Evolutionary conservation across 768 basidiomycete species (phyloP).

Genomic region (Leucosporidium scottii): DNA sequence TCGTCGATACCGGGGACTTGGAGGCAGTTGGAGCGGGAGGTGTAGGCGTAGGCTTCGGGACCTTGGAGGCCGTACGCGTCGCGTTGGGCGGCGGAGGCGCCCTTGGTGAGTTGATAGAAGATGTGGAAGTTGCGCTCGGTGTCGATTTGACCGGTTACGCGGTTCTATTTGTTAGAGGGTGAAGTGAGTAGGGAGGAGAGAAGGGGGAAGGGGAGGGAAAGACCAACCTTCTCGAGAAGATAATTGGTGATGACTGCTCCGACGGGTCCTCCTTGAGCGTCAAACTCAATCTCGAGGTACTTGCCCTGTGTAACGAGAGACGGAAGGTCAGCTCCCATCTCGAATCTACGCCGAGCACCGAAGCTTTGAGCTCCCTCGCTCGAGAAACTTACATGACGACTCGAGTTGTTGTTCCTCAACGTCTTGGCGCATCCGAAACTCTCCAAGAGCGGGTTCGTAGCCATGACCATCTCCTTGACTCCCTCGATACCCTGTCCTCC

Average conservation of each 20-base stretch:
- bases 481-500: slow-evolving; percentile 71
- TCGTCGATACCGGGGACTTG: slow-evolving; percentile 89
- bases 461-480: slow-evolving; percentile 99
- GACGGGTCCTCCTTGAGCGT: slow-evolving; percentile 80
- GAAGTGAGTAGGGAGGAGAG: background rate
- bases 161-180: slow-evolving; percentile 36
- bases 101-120: slow-evolving; percentile 99
- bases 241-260: slow-evolving; percentile 99
- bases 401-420: slow-evolving; percentile 95
- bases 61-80: slow-evolving; percentile 93
- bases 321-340: slow-evolving; percentile 7
- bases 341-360: slow-evolving; percentile 27
- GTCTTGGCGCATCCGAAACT: slow-evolving; percentile 99
- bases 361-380: background rate
- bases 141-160: slow-evolving; percentile 89
- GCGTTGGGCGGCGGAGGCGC: slow-evolving; percentile 77
- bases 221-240: slow-evolving; percentile 84
- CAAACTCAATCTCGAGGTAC: slow-evolving; percentile 99
- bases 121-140: slow-evolving; percentile 97
- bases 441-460: slow-evolving; percentile 93
- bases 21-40: slow-evolving; percentile 81
- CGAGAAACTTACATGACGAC: slow-evolving; percentile 72
- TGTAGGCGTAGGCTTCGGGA: slow-evolving; percentile 91
- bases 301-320: slow-evolving; percentile 62
- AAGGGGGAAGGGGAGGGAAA: background rate